phyloP scores from a whole-genome alignment of 2,329 filamentous ascomycete genomes.

The Cladosporium sp. region DNA sequence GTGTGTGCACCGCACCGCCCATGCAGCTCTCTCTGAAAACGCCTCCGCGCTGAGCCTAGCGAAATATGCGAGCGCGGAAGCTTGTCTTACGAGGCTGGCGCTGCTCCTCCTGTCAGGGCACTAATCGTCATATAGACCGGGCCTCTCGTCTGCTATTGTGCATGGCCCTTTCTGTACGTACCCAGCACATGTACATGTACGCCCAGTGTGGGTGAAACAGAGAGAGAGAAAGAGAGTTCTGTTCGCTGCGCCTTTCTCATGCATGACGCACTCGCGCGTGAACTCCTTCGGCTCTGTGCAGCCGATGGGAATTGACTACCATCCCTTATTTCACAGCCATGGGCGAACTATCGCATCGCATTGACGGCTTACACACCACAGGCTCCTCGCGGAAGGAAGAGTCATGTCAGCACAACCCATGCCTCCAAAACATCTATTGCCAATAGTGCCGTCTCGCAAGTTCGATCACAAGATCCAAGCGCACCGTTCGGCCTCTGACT shows the following conservation, averaged over 20 bases:
- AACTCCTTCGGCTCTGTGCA: constrained; percentile 16
- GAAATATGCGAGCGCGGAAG: background rate
- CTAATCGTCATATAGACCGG: background rate
- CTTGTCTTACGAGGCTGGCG: constrained; percentile 5
- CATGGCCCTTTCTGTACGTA: constrained; percentile 3
- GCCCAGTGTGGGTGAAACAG: background rate
- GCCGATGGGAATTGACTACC: constrained; percentile 4
- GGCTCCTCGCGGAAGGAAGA: background rate
- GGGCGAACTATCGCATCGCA: background rate
- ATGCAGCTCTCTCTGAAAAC: constrained; percentile 6
- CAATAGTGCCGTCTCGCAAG: background rate
- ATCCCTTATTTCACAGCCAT: background rate
- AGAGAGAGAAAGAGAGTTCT: background rate
- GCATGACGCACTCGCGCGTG: constrained; percentile 12
- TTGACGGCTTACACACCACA: background rate
- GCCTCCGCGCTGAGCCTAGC: background rate
- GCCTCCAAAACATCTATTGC: background rate
- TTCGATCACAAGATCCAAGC: background rate
- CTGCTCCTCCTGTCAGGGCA: constrained; percentile 2
- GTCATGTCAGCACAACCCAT: background rate
- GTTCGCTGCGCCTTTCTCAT: background rate
- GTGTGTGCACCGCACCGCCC: background rate
- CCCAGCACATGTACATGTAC: constrained; percentile 5
- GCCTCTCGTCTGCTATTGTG: constrained; percentile 2
- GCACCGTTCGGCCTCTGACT: background rate